Percentiles rank a stretch among this genome's conserved stretches.
phyloP scores from a whole-genome alignment of 305 asterid species.

The Solanum aculeatissimum region DNA sequence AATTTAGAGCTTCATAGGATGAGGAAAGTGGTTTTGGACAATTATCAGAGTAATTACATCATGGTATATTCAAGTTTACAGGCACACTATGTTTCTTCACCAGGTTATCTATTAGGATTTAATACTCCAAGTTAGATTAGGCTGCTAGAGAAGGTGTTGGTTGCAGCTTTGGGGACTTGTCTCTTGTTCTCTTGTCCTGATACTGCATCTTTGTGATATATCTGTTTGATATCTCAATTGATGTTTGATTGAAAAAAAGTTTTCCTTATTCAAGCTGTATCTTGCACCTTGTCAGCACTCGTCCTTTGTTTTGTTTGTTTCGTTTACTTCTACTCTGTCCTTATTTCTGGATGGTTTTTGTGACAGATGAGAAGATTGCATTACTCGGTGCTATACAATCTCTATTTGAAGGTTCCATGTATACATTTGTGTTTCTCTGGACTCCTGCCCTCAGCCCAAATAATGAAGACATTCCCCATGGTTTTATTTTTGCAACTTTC shows the following conservation, averaged over 20 bases:
- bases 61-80: not conserved
- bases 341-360: conserved; percentile 15
- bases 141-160: not conserved
- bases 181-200: not conserved
- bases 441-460: conserved; percentile 98
- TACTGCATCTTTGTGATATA: not conserved
- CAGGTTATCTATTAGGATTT: not conserved
- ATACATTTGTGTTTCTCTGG: conserved; percentile 96
- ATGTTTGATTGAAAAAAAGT: not conserved
- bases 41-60: not conserved
- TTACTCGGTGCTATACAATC: conserved; percentile 97
- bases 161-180: not conserved
- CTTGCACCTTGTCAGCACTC: not conserved
- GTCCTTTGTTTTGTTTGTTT: not conserved
- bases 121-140: not conserved
- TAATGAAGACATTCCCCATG: conserved; percentile 93
- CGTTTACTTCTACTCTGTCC: conserved; percentile 1
- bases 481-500: conserved; percentile 88
- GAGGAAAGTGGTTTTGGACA: not conserved
- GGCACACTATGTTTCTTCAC: not conserved
- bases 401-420: conserved; percentile 96
- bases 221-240: not conserved
- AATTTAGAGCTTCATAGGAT: not conserved
- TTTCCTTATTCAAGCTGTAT: not conserved
- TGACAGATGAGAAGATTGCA: conserved; percentile 92